Conservation (phyloP, 352 stramenopile species). For the Pythium sukuiense region DNA sequence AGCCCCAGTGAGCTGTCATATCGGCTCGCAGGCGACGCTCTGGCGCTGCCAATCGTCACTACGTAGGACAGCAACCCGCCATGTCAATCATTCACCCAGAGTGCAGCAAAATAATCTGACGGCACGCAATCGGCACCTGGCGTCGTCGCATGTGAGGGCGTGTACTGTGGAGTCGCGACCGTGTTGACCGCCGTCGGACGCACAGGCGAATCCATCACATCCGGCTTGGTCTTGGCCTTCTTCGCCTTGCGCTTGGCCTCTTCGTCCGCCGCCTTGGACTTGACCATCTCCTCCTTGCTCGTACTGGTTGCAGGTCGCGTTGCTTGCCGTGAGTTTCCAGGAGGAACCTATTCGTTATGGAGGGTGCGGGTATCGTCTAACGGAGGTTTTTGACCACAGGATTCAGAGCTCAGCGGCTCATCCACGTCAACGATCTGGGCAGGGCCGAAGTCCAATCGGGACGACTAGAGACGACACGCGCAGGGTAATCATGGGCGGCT, state of each 20-base stretch:
- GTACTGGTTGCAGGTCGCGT: not conserved
- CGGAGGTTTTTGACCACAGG: constrained; percentile 7
- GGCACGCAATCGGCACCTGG: constrained; percentile 12
- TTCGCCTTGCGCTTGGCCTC: constrained; percentile 74
- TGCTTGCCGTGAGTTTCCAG: constrained; percentile 15
- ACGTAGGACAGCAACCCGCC: not conserved
- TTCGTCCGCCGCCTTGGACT: constrained; percentile 58
- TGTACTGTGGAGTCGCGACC: constrained; percentile 20
- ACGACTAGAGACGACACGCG: not conserved
- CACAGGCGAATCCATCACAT: constrained; percentile 31
- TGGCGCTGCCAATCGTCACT: constrained; percentile 33
- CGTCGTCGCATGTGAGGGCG: constrained; percentile 23
- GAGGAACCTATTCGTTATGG: constrained; percentile 15
- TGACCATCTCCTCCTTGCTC: constrained; percentile 40
- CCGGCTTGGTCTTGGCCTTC: constrained; percentile 47
- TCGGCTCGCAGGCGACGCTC: constrained; percentile 77
- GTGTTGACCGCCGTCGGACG: constrained; percentile 13
- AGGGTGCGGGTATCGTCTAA: constrained; percentile 19
- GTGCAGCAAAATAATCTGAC: not conserved
- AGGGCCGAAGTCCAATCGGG: constrained; percentile 12
- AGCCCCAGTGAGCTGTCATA: constrained; percentile 96
- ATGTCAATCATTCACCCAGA: not conserved
- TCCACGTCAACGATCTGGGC: constrained; percentile 28
- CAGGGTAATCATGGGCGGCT: constrained; percentile 37
- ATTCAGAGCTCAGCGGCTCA: not conserved